phyloP scores from a whole-genome alignment of 2,329 filamentous ascomycete species.

The Eutypa lata region DNA sequence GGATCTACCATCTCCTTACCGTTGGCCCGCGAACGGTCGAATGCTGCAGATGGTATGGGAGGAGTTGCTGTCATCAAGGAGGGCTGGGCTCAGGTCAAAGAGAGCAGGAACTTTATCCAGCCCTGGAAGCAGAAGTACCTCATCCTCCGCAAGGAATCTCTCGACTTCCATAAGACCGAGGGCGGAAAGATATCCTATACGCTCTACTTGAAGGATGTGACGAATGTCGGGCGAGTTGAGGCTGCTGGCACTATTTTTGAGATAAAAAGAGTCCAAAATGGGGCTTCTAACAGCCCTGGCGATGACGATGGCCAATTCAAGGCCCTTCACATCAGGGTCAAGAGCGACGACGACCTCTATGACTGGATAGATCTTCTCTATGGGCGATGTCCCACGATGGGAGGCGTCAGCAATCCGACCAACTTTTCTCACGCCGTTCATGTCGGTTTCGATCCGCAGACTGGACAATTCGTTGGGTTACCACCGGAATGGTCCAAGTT shows the following conservation, averaged over 20 bases:
- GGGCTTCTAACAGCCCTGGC: conserved; percentile 66
- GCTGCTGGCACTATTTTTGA: conserved; percentile 91
- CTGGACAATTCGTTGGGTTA: conserved; percentile 89
- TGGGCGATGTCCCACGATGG: conserved; percentile 93
- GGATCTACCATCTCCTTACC: conserved; percentile 71
- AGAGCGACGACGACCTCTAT: conserved; percentile 94
- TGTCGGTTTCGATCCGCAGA: conserved; percentile 94
- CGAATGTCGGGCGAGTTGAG: conserved; percentile 87
- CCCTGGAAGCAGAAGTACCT: conserved; percentile 89
- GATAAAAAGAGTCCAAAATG: conserved; percentile 73
- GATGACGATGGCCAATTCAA: conserved; percentile 79
- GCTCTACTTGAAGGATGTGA: conserved; percentile 81
- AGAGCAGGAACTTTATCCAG: conserved; percentile 81
- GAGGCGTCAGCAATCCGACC: conserved; percentile 95
- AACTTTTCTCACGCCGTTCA: conserved; percentile 98
- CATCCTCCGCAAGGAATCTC: conserved; percentile 84
- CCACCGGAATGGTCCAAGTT: conserved; percentile 97
- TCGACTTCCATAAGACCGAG: conserved; percentile 93
- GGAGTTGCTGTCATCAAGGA: conserved; percentile 76
- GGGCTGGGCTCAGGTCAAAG: conserved; percentile 82
- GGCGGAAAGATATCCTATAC: conserved; percentile 84
- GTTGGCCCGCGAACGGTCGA: conserved; percentile 59
- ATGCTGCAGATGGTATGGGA: conserved; percentile 60
- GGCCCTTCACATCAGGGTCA: conserved; percentile 87
- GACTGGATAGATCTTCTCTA: conserved; percentile 99